Conservation (phyloP, 306 rosid genomes). For the Begonia fuchsioides region DNA sequence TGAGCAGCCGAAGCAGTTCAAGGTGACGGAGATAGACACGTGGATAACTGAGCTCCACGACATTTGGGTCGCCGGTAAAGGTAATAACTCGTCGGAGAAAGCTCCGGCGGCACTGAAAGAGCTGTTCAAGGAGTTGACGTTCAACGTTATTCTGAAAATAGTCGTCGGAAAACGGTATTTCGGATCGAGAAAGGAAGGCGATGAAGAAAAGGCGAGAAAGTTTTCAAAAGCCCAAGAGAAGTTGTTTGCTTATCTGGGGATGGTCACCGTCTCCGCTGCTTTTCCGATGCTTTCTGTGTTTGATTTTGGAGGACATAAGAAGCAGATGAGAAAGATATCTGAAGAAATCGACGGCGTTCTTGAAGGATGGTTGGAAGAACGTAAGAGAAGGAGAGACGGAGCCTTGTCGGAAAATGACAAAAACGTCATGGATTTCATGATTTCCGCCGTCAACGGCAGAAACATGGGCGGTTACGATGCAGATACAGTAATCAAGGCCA, state of each 20-base stretch:
- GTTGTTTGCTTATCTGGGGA: too few relatives aligned
- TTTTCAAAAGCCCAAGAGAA: neutral
- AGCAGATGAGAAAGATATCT: neutral
- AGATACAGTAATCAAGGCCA: too few relatives aligned
- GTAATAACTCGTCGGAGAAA: constrained; percentile 13
- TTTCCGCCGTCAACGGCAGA: neutral
- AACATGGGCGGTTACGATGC: neutral
- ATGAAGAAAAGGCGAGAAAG: neutral
- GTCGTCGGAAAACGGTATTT: constrained; percentile 1
- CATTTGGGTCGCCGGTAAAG: constrained; percentile 9
- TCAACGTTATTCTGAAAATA: neutral
- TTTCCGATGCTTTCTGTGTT: neutral
- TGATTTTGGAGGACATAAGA: constrained; percentile 1
- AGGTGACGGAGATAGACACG: constrained; percentile 13
- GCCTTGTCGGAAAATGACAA: neutral
- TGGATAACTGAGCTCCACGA: constrained; percentile 16
- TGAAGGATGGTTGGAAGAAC: neutral
- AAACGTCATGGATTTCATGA: constrained; percentile 3
- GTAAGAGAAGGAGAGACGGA: neutral
- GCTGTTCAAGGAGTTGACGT: neutral
- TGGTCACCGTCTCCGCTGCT: neutral
- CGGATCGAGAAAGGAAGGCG: neutral
- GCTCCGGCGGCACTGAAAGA: constrained; percentile 9
- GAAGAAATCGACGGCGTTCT: neutral
- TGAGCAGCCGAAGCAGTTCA: constrained; percentile 18